Base-by-base conservation (phyloP, 2,329 filamentous ascomycete species). In the Xylaria sp. region DNA sequence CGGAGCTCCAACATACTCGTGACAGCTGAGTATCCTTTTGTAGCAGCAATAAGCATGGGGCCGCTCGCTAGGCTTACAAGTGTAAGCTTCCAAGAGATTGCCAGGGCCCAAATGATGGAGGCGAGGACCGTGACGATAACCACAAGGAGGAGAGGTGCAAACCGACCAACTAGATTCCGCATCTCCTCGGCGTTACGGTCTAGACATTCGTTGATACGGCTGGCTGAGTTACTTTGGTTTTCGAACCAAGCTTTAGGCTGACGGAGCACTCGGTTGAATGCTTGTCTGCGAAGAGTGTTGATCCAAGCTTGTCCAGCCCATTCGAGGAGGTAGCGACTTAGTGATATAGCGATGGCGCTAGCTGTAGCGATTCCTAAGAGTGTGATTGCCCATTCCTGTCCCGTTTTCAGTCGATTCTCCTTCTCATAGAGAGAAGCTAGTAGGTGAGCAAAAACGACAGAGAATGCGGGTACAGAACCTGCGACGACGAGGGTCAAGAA, bases 121-220 rank as follows among this genome's bases (percentile, higher is more conserved):
- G 91, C 86, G 0, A 81, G 65, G 20, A 92, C 84, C 85, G 97
- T 94, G 60, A 88, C 80, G 0, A 84, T 76, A 3, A 92, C 89
- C 10, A 91, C 87, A 15, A 94, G 83, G 0, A 91, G 79, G 62
- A 92, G 88, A 1, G 92, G 91, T 0, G 90, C 85, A 75, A 97
- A 97, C 1, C 92, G 88, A 1, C 92, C 92, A 0, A 97, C 85
- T 0, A 98, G 82, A 73, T 93, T 94, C 9, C 92, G 88, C 88
- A 96, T 94, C 77, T 97, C 93, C 77, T 98, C 94, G 0, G 91
- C 92, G 74, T 93, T 92, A 17, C 91, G 87, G 74, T 97, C 93
- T 0, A 98, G 85, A 53, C 87, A 91, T 68, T 93, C 89, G 0
- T 86, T 89, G 49, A 98, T 84, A 1, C 85, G 84, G 0, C 84